Base-by-base conservation (phyloP, 2,329 filamentous ascomycete species). In the Byssothecium circinans region DNA sequence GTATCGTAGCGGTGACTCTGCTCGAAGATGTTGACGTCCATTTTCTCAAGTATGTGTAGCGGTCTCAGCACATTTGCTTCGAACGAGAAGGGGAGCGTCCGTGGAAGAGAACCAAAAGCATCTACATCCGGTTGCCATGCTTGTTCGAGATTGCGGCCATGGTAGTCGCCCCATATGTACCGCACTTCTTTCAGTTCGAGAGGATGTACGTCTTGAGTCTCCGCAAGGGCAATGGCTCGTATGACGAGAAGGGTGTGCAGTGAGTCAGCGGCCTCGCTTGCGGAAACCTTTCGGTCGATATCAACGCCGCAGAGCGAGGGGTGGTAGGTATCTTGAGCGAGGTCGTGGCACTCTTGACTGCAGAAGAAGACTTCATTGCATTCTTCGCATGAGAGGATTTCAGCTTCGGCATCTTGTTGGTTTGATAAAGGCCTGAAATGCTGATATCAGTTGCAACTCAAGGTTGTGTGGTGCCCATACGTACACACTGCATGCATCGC, bases 401-500 rank as follows among this genome's bases (percentile, higher is more conserved):
- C 45, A 12, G 38, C 41, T n/a, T 52, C 46, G 47, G 51, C 46
- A 12, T 43, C 41, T 8, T 27, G 47, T 4, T 56, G 47, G 12
- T 58, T 62, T 1, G 88, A 88, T 5, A 95, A 79, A 19, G 83
- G 82, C 29, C 29, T 32, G 12, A 4, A 10, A 14, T 32, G 14
- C 19, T 36, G 34, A 5, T 17, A 8, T 18, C 8, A 36, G 34
- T 8, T 18, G 23, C 10, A 25, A 25, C 23, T 25, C 5, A 25
- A 6, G 8, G 15, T 36, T 17, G 34, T 7, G 34, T 36, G 14
- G 7, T 8, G 34, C 17, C 8, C 8, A 36, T n/a, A 19, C 34
- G 8, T 8, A 36, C 7, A 81, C 79, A 60, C 90, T 90, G 69
- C 92, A 97, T 12, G 91, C 91, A 70, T 97, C 92, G 70, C 92